Conservation (phyloP, 1,284 basidiomycete species). For the Marasmius oreades region DNA sequence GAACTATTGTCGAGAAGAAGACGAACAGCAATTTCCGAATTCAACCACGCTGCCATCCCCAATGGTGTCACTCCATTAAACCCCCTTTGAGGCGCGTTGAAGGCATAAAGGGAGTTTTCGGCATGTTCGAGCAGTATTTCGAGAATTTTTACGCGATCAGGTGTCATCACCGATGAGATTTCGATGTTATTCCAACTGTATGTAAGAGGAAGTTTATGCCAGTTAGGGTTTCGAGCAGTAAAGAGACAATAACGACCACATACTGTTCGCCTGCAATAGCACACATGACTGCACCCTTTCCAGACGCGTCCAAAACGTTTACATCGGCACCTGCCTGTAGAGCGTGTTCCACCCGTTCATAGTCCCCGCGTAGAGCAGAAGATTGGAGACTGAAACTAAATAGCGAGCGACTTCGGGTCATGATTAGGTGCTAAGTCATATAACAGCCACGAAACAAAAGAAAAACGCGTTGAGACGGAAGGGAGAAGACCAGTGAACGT, state of each 20-base stretch:
- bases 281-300: slow-evolving; percentile 60
- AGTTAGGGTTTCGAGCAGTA: slow-evolving; percentile 2
- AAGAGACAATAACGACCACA: slow-evolving; percentile 19
- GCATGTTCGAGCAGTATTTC: slow-evolving; percentile 49
- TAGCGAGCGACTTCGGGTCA: slow-evolving; percentile 23
- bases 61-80: slow-evolving; percentile 71
- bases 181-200: slow-evolving; percentile 61
- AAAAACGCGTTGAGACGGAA: neutral
- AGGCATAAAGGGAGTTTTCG: slow-evolving; percentile 56
- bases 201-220: slow-evolving; percentile 6
- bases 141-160: slow-evolving; percentile 52
- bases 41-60: slow-evolving; percentile 72
- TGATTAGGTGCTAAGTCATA: slow-evolving; percentile 6
- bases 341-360: slow-evolving; percentile 46
- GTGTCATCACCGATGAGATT: slow-evolving; percentile 52
- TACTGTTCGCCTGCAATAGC: slow-evolving; percentile 69
- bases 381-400: slow-evolving; percentile 49
- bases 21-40: slow-evolving; percentile 52
- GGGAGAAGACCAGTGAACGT: neutral
- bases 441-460: neutral
- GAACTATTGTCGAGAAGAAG: slow-evolving; percentile 56
- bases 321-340: slow-evolving; percentile 61
- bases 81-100: slow-evolving; percentile 63
- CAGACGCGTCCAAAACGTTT: slow-evolving; percentile 55
- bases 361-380: slow-evolving; percentile 55